A percentile compares a stretch with the other conserved stretches of the same genome.
Evolutionary conservation across 2,329 filamentous ascomycete species (phyloP).

Genomic region (Alternaria brassicicola): DNA sequence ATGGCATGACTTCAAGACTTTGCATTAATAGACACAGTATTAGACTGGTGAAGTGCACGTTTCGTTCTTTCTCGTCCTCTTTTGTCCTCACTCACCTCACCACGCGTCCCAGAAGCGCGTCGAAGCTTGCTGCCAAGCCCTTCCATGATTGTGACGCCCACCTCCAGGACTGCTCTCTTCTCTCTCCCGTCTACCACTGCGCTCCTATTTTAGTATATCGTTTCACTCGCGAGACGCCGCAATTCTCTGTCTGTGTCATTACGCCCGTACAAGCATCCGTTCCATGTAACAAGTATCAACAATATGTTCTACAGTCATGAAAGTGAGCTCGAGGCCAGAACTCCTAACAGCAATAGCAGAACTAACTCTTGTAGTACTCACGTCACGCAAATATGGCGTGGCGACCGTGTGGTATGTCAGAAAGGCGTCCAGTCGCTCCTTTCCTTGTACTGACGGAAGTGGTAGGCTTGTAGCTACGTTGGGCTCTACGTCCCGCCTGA

Average conservation of each 20-base stretch:
- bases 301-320: slow-evolving; percentile 96
- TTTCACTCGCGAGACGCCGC: not conserved
- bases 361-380: slow-evolving; percentile 66
- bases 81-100: slow-evolving; percentile 23
- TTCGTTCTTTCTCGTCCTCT: not conserved
- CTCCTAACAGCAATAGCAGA: slow-evolving; percentile 1
- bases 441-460: slow-evolving; percentile 28
- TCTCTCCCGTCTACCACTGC: not conserved
- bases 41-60: slow-evolving; percentile 1
- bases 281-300: slow-evolving; percentile 26
- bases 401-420: slow-evolving; percentile 84
- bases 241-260: slow-evolving; percentile 5
- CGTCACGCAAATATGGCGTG: slow-evolving; percentile 85
- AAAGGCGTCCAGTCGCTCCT: not conserved
- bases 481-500: slow-evolving; percentile 71
- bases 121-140: slow-evolving; percentile 23
- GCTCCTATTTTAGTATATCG: not conserved
- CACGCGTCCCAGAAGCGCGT: slow-evolving; percentile 23
- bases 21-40: slow-evolving; percentile 10
- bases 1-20: slow-evolving; percentile 26
- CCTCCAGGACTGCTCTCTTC: not conserved
- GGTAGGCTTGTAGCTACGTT: slow-evolving; percentile 88
- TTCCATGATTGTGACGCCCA: not conserved
- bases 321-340: slow-evolving; percentile 61
- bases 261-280: not conserved